Conservation (phyloP, 2,329 filamentous ascomycete species). For the Coniella lustricola region DNA sequence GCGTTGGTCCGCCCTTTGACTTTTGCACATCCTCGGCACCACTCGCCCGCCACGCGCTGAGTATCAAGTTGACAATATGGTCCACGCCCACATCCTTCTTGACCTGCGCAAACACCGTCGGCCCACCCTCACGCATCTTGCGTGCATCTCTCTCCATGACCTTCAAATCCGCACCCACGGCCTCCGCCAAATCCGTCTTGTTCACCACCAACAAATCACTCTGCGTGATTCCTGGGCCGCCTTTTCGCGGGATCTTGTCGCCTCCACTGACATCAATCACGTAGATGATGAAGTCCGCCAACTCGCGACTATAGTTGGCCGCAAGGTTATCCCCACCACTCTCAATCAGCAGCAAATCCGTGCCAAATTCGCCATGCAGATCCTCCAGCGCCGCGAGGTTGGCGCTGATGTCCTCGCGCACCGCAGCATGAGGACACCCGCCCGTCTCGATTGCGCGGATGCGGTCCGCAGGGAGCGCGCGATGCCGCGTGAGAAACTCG, state of each 20-base stretch:
- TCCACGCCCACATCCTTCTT: slow-evolving; percentile 82
- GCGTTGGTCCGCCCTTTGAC: slow-evolving; percentile 48
- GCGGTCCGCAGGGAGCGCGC: slow-evolving; percentile 71
- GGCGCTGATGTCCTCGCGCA: slow-evolving; percentile 90
- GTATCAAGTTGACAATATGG: slow-evolving; percentile 78
- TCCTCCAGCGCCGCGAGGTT: slow-evolving; percentile 91
- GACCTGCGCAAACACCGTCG: slow-evolving; percentile 95
- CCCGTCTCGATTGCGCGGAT: slow-evolving; percentile 97
- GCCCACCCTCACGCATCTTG: slow-evolving; percentile 92
- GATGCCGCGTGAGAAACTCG: slow-evolving; percentile 87
- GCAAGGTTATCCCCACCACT: slow-evolving; percentile 94
- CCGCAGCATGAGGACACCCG: slow-evolving; percentile 92
- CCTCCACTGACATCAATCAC: slow-evolving; percentile 96
- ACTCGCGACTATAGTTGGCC: slow-evolving; percentile 89
- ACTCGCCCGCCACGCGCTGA: slow-evolving; percentile 88
- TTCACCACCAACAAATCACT: slow-evolving; percentile 91
- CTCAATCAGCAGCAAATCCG: slow-evolving; percentile 88
- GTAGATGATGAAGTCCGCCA: slow-evolving; percentile 97
- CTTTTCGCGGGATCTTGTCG: slow-evolving; percentile 94
- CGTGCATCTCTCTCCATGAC: slow-evolving; percentile 94
- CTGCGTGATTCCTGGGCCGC: slow-evolving; percentile 93
- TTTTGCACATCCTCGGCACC: slow-evolving; percentile 62
- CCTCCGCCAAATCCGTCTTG: slow-evolving; percentile 90
- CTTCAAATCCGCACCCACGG: slow-evolving; percentile 79
- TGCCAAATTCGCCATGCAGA: slow-evolving; percentile 70